A percentile compares a stretch with the other conserved stretches of the same genome.
These are phyloP conservation scores for Falciphora oryzae DNA, from an alignment of 2,329 filamentous ascomycete species.

Conservation along the genomic window DNA sequence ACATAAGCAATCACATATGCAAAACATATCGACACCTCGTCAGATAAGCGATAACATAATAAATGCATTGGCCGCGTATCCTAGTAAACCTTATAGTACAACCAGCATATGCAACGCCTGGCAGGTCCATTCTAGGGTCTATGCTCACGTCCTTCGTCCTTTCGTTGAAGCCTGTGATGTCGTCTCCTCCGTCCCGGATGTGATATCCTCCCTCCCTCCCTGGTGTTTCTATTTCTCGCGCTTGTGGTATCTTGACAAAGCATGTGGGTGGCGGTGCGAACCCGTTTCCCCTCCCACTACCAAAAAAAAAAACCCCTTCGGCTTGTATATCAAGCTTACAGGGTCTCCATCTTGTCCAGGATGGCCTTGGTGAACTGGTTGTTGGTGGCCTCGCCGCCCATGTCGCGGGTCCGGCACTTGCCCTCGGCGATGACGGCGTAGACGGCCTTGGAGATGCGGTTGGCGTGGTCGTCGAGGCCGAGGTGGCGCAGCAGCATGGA, in stretches of 20 bases:
- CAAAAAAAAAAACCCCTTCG: neutral
- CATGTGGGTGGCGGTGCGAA: neutral
- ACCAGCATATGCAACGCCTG: neutral
- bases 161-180: constrained; percentile 1
- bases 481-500: constrained; percentile 97
- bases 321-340: constrained; percentile 38
- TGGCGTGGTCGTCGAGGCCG: constrained; percentile 95
- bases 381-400: constrained; percentile 86
- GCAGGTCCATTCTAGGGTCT: constrained; percentile 2
- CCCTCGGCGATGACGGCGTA: constrained; percentile 79
- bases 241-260: neutral
- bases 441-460: constrained; percentile 88
- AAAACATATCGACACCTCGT: too few relatives aligned
- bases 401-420: constrained; percentile 84
- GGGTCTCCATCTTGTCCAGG: constrained; percentile 86
- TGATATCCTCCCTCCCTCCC: neutral
- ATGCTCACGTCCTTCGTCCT: neutral
- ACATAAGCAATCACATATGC: too few relatives aligned
- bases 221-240: neutral
- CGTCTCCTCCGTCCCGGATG: constrained; percentile 1
- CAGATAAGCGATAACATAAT: neutral
- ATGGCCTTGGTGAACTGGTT: constrained; percentile 94
- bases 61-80: constrained; percentile 6
- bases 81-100: constrained; percentile 10
- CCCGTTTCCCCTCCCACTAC: neutral